Conservation (phyloP, 345 rosid genomes). For the Brassica napus region DNA sequence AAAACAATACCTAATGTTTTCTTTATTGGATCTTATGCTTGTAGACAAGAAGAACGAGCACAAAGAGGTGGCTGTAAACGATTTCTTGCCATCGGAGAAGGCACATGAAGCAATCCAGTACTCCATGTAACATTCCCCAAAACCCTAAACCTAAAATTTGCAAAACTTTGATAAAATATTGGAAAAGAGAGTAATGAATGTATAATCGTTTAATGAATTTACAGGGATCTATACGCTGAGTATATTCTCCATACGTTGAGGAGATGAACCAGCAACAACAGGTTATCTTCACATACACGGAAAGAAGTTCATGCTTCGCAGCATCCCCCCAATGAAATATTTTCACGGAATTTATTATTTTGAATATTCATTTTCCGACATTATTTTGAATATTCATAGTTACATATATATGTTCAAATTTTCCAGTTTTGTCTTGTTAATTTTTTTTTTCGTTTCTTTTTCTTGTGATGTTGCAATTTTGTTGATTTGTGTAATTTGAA, state of each 20-base stretch:
- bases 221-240: conserved; percentile 92
- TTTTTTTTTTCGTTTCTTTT: not conserved
- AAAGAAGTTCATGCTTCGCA: conserved; percentile 1
- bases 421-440: not conserved
- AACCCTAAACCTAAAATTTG: not conserved
- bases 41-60: conserved; percentile 96
- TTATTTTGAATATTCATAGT: not conserved
- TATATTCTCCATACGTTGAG: conserved; percentile 76
- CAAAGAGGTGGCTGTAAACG: conserved; percentile 94
- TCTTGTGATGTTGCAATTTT: conserved; percentile 21
- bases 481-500: conserved; percentile 23
- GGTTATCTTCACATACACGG: not conserved
- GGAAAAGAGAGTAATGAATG: not conserved
- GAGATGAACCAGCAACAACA: conserved; percentile 45
- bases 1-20: not conserved
- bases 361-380: not conserved
- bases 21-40: conserved; percentile 11
- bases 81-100: conserved; percentile 65
- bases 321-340: conserved; percentile 5
- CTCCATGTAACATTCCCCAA: conserved; percentile 65
- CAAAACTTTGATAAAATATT: not conserved
- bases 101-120: conserved; percentile 78
- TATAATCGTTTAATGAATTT: not conserved
- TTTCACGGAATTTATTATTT: not conserved
- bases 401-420: conserved; percentile 1